These are phyloP conservation scores for Eimeria acervulina DNA, from an alignment of 169 alveolate genomes.

Conservation along the genomic window DNA sequence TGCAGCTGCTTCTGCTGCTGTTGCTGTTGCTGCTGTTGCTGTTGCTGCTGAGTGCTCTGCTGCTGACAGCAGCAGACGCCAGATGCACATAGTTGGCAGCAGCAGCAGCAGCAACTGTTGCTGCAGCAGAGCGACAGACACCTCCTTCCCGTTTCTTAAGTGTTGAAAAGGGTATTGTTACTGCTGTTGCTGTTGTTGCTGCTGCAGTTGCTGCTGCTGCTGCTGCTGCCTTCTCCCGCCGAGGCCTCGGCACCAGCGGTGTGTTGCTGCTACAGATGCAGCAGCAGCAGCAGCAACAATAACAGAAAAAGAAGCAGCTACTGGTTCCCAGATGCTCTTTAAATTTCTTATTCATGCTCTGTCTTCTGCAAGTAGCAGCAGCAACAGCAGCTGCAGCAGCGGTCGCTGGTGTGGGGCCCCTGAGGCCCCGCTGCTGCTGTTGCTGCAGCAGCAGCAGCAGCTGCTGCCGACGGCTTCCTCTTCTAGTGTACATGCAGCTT, in stretches of 20 bases:
- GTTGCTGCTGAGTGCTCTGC: constrained; percentile 21
- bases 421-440: too few species aligned
- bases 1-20: constrained; percentile 21
- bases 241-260: too few species aligned
- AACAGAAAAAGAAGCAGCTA: too few species aligned
- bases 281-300: not conserved
- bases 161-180: too few species aligned
- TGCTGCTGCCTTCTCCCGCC: not conserved
- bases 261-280: not conserved
- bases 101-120: not conserved
- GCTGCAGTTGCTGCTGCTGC: not conserved
- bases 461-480: too few species aligned
- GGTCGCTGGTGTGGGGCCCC: too few species aligned
- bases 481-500: too few species aligned
- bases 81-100: not conserved
- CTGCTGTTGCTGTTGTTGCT: constrained; percentile 4
- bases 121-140: not conserved
- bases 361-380: too few species aligned
- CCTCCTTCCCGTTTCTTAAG: not conserved
- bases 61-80: not conserved
- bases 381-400: too few species aligned
- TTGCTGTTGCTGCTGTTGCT: constrained; percentile 25
- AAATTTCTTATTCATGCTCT: too few species aligned
- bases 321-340: too few species aligned
- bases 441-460: too few species aligned